Evolutionary conservation across 306 rosid genomes (phyloP), one percentile per base, ranked within the genome.

Genomic region (Dryas octopetala): DNA sequence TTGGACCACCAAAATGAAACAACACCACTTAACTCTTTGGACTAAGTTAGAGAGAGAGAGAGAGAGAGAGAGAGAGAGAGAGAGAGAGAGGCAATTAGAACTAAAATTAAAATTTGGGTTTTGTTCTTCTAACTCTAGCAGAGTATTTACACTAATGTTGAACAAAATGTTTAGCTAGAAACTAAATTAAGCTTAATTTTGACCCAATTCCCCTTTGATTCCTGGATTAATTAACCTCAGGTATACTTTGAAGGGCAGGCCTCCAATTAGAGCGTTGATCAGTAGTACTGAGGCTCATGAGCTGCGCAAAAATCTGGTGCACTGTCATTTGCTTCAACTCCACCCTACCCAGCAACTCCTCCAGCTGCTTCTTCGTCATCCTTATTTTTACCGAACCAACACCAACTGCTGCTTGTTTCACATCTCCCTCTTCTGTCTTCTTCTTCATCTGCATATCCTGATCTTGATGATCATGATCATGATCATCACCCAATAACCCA

Each of bases 231-330:
- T 84, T 78, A 6, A 74, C 75, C 79, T 93, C 98, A 12, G 96
- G 96, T 71, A 92, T 92, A 79, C 88, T 90, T 17, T 92, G 92
- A 14, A 92, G 76, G 69, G 84, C 89, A 63, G 97, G 97, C 32
- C 78, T 87, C 96, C 97, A 92, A 32, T 32, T 32, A 0, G 89
- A 59, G 58, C 88, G 76, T 1, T 84, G 89, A 52, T 77, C 83
- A n/a, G 89, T 68, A 50, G 67, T 78, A 6, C 88, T 76, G 11
- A 71, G 82, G 5, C 51, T 44, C 28, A 90, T 73, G 82, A 92
- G 65, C 19, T 86, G 88, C 0, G 85, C 76, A 80, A 90, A 67
- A 54, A 90, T 84, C 66, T 92, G 88, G 0, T 90, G 85, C 26
- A 86, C 82, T 6, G 90, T 81, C 72, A 88, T 61, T 13, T 86